A percentile compares a stretch with the other conserved stretches of the same genome.
Evolutionary conservation across 83 land plant species (phyloP).

Genomic region (Thuja plicata): DNA sequence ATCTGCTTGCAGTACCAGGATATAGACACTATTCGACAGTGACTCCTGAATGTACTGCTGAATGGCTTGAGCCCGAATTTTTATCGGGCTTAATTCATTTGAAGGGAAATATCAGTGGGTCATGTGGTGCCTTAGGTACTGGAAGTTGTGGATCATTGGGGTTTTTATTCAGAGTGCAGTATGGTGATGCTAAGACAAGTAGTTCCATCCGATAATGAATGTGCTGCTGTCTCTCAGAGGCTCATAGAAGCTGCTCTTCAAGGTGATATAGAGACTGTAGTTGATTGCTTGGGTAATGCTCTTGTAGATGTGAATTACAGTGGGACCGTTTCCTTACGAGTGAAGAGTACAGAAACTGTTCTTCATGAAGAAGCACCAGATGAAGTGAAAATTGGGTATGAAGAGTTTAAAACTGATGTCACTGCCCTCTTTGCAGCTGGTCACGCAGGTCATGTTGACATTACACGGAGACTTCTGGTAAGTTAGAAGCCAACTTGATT

Average conservation of each 20-base stretch:
- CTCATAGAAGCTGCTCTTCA: slow-evolving; percentile 44
- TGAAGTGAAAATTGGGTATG: slow-evolving; percentile 37
- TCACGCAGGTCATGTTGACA: slow-evolving; percentile 36
- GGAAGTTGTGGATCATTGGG: neutral
- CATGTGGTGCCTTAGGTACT: neutral
- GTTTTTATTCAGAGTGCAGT: slow-evolving; percentile 7
- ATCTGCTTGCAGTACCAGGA: neutral
- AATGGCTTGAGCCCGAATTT: neutral
- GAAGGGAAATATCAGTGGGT: neutral
- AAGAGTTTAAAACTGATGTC: slow-evolving; percentile 37
- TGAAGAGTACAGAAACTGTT: slow-evolving; percentile 24
- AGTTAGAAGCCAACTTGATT: neutral
- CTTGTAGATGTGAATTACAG: slow-evolving; percentile 31
- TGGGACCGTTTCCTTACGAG: slow-evolving; percentile 25
- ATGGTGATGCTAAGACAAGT: slow-evolving; percentile 7
- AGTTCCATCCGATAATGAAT: slow-evolving; percentile 20
- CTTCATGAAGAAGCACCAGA: slow-evolving; percentile 34
- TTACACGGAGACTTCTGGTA: slow-evolving; percentile 34
- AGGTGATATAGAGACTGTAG: slow-evolving; percentile 33
- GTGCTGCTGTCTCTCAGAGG: slow-evolving; percentile 31
- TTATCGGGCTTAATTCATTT: neutral
- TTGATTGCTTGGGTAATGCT: slow-evolving; percentile 16
- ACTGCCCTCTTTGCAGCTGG: slow-evolving; percentile 44
- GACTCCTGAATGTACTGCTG: neutral
- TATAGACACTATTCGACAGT: neutral